Percentiles rank a stretch among this genome's conserved stretches.
phyloP scores from a whole-genome alignment of 345 rosid genomes.

The Isatis tinctoria region DNA sequence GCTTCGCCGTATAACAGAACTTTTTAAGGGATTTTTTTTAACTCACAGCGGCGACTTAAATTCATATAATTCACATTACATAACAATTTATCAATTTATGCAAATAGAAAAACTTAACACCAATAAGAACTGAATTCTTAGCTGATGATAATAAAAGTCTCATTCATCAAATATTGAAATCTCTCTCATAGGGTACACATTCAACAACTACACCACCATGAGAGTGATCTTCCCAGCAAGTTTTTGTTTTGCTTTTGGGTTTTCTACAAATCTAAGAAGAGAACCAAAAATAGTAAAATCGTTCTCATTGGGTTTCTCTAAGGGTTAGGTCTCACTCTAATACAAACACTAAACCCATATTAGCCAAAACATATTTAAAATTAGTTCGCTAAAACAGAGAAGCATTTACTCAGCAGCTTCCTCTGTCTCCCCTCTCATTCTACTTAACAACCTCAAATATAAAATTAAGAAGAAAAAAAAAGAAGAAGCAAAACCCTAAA shows the following conservation, averaged over 20 bases:
- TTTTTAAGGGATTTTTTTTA: not conserved
- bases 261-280: slow-evolving; percentile 15
- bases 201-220: slow-evolving; percentile 23
- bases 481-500: not conserved
- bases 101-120: not conserved
- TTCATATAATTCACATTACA: not conserved
- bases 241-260: not conserved
- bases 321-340: slow-evolving; percentile 30
- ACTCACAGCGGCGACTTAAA: not conserved
- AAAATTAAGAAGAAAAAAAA: not conserved
- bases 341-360: slow-evolving; percentile 26
- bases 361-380: slow-evolving; percentile 12
- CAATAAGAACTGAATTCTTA: not conserved
- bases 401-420: slow-evolving; percentile 23
- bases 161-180: slow-evolving; percentile 14
- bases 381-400: slow-evolving; percentile 15
- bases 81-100: not conserved
- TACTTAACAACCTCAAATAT: not conserved
- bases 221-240: not conserved
- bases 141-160: not conserved
- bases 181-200: slow-evolving; percentile 22
- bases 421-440: slow-evolving; percentile 1
- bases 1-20: not conserved
- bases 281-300: slow-evolving; percentile 11
- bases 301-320: not conserved